Evolutionary conservation across 1,284 basidiomycete genomes (phyloP).

Genomic region (Ustilago vetiveriae): DNA sequence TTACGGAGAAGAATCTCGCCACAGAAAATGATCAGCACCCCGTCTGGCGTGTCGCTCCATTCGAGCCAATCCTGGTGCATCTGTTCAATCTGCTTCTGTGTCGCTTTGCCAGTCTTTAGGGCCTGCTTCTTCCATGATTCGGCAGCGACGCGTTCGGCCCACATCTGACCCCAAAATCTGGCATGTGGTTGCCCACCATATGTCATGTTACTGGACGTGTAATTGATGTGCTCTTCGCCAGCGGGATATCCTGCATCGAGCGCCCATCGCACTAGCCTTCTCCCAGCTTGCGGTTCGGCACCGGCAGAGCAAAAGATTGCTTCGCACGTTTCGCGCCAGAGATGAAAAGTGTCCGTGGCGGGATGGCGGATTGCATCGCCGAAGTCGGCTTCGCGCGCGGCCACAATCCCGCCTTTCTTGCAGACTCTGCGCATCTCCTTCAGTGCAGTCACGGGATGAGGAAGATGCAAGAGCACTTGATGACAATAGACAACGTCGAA

Average conservation of each 20-base stretch:
- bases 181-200: slow-evolving; percentile 26
- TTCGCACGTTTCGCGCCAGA: slow-evolving; percentile 12
- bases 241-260: slow-evolving; percentile 23
- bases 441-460: slow-evolving; percentile 19
- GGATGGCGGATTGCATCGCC: slow-evolving; percentile 16
- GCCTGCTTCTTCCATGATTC: slow-evolving; percentile 33
- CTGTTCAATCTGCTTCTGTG: slow-evolving; percentile 8
- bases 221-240: slow-evolving; percentile 13
- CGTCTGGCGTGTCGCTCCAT: slow-evolving; percentile 23
- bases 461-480: slow-evolving; percentile 39
- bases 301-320: slow-evolving; percentile 28
- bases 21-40: slow-evolving; percentile 27
- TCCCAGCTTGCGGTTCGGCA: slow-evolving; percentile 32
- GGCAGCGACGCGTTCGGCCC: slow-evolving; percentile 16
- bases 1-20: slow-evolving; percentile 38
- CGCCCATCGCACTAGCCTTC: slow-evolving; percentile 33
- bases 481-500: slow-evolving; percentile 42
- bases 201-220: slow-evolving; percentile 29
- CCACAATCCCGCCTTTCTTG: slow-evolving; percentile 30
- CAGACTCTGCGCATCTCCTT: slow-evolving; percentile 41
- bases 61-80: slow-evolving; percentile 18
- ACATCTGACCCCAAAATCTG: slow-evolving; percentile 40
- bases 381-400: slow-evolving; percentile 30
- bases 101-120: slow-evolving; percentile 13
- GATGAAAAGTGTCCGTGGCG: slow-evolving; percentile 2